phyloP scores from a whole-genome alignment of 129 eudicot species.

The Smallanthus sonchifolius region DNA sequence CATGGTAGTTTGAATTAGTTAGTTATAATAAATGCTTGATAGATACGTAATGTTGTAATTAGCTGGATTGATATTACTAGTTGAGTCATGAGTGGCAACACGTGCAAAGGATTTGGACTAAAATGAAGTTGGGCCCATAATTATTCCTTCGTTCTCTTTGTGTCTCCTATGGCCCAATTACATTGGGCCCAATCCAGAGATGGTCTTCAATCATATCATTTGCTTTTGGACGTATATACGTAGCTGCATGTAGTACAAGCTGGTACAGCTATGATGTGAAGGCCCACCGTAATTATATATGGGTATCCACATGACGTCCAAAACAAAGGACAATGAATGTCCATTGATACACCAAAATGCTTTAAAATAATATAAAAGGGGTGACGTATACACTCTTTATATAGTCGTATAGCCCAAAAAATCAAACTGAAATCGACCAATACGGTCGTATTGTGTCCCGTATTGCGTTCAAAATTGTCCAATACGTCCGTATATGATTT shows the following conservation, averaged over 20 bases:
- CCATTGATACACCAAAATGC: not conserved
- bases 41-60: not conserved
- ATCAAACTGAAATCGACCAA: too few species aligned
- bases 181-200: slow-evolving; percentile 30
- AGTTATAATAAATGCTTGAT: not conserved
- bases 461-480: too few species aligned
- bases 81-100: slow-evolving; percentile 14
- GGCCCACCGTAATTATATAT: not conserved
- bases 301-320: not conserved
- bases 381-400: too few species aligned
- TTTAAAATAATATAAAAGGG: not conserved
- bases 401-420: too few species aligned
- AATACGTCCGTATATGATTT: too few species aligned
- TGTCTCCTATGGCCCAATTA: slow-evolving; percentile 17
- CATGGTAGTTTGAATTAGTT: not conserved
- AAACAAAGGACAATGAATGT: not conserved
- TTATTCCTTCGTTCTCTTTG: not conserved
- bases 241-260: slow-evolving; percentile 19
- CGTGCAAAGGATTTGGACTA: not conserved
- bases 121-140: slow-evolving; percentile 7
- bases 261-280: slow-evolving; percentile 5
- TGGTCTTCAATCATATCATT: not conserved
- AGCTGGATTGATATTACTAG: not conserved
- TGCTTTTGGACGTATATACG: not conserved
- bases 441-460: too few species aligned